Conservation (phyloP, 192 early-diverging fungal species). For the Cetraspora pellucida region DNA sequence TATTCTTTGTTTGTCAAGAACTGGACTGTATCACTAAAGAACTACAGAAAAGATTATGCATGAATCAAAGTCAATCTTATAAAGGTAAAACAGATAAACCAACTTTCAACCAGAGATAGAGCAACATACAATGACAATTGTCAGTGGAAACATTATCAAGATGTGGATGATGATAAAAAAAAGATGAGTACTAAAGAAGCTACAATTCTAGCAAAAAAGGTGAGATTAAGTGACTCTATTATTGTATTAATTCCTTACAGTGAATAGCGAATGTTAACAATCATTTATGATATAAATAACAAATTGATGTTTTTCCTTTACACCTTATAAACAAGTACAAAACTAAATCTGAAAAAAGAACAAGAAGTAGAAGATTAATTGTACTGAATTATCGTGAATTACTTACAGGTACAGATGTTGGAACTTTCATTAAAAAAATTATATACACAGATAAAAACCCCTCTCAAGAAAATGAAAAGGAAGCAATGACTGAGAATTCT, state of each 20-base stretch:
- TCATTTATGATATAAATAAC: too few relatives aligned
- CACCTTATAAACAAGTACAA: not conserved
- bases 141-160: not conserved
- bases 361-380: slow-evolving; percentile 1
- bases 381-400: slow-evolving; percentile 14
- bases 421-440: slow-evolving; percentile 10
- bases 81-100: slow-evolving; percentile 9
- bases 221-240: not conserved
- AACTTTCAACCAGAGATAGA: slow-evolving; percentile 1
- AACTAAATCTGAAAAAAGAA: slow-evolving; percentile 23
- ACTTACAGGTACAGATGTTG: not conserved
- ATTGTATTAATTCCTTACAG: slow-evolving; percentile 22
- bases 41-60: not conserved
- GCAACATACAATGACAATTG: not conserved
- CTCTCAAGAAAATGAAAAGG: slow-evolving; percentile 18
- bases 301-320: slow-evolving; percentile 10
- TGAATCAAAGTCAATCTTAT: slow-evolving; percentile 4
- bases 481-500: slow-evolving; percentile 17
- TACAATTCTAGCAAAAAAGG: too few relatives aligned
- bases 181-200: too few relatives aligned
- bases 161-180: not conserved
- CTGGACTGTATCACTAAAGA: not conserved
- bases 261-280: not conserved
- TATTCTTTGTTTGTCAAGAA: not conserved
- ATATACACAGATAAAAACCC: slow-evolving; percentile 4